Evolutionary conservation across 805 yeast genomes (phyloP), one percentile per base, ranked within the genome.

Genomic region (Monosporozyma unispora): DNA sequence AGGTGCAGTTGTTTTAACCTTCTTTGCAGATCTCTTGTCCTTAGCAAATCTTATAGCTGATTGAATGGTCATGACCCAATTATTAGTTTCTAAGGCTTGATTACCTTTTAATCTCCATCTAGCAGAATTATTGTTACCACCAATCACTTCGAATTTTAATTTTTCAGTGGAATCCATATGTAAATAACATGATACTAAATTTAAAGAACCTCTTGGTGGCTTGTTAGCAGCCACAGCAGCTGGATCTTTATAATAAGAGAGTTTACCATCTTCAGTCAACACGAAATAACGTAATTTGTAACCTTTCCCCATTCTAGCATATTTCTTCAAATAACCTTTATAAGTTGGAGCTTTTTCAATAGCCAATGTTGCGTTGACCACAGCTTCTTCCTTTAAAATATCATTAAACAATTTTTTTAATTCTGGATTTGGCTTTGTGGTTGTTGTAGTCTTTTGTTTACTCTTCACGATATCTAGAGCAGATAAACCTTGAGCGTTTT

Each of bases 61-160:
- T 64, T 88, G 96, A 47, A 93, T 75, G 3, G 93, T 85, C 97
- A 97, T 89, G 7, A 93, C 96, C 99, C 99, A 93, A 57, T 96
- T 77, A 61, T 86, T 91, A 0, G 97, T 88, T 66, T 93, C 99
- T 9, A 85, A 86, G 0, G 95, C 89, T 67, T 93, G 97, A 58
- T 89, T 87, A 2, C 97, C 97, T 66, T 86, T 89, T 58, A 93
- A 73, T 61, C 88, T 96, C 93, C 93, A 86, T 60, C 82, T 81
- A 47, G 79, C 81, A 51, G 82, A 81, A 46, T 80, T 76, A 41
- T 71, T 73, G 47, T 75, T 75, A 54, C 80, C 82, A 33, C 90
- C 86, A 48, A 84, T 77, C 45, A 93, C 84, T 64, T 91, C 97
- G 66, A 93, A 93, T 61, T 87, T 84, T 59, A 89, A 77, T 64